Conservation (phyloP, 1,139 yeast genomes). For the Geotrichum siamense region DNA sequence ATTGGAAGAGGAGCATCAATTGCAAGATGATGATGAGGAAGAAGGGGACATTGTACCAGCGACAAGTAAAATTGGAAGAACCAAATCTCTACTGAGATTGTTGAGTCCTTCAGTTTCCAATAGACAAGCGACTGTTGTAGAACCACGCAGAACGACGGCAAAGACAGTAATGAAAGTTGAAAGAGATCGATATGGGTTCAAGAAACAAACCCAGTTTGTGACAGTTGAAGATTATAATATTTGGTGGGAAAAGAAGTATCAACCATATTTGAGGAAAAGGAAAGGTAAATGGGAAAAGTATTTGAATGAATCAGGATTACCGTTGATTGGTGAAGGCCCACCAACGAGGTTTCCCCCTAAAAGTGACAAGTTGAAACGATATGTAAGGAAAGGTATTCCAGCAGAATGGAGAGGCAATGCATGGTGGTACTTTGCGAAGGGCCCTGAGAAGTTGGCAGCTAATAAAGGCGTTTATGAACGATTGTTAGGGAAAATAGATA, state of each 20-base stretch:
- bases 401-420: constrained; percentile 97
- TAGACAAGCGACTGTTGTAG: too few relatives aligned
- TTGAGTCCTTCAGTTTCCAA: too few relatives aligned
- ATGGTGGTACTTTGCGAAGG: constrained; percentile 95
- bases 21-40: not conserved
- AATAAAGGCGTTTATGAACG: constrained; percentile 68
- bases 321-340: constrained; percentile 27
- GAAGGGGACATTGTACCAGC: not conserved
- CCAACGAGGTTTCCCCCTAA: constrained; percentile 67
- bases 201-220: constrained; percentile 50
- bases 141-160: too few relatives aligned
- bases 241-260: constrained; percentile 62
- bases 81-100: too few relatives aligned
- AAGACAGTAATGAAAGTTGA: not conserved
- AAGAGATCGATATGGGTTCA: constrained; percentile 80
- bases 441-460: constrained; percentile 62
- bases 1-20: not conserved
- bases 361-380: constrained; percentile 73
- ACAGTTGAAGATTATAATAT: constrained; percentile 52
- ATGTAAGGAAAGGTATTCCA: constrained; percentile 89
- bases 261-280: constrained; percentile 52
- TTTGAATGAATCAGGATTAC: constrained; percentile 61
- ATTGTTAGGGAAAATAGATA: constrained; percentile 50
- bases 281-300: constrained; percentile 69
- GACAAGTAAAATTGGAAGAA: too few relatives aligned